A percentile compares a stretch with the other conserved stretches of the same genome.
Evolutionary conservation across 2,329 filamentous ascomycete species (phyloP).

Genomic region (Colletotrichum theobromicola): DNA sequence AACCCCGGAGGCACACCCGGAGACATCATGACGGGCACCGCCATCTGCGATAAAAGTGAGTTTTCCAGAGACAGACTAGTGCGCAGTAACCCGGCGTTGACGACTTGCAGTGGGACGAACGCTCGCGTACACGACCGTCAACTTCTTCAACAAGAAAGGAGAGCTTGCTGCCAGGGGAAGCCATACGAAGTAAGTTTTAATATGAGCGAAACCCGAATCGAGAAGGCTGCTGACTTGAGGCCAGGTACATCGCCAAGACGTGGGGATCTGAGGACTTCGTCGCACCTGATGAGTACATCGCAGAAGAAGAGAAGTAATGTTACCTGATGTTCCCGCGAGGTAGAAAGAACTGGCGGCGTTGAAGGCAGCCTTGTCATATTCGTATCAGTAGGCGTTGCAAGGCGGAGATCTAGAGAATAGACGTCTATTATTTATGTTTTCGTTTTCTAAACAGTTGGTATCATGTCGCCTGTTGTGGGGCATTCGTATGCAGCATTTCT

Average conservation of each 20-base stretch:
- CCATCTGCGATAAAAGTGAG: constrained; percentile 67
- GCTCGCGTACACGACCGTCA: constrained; percentile 64
- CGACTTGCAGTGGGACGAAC: constrained; percentile 63
- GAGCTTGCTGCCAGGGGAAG: constrained; percentile 67
- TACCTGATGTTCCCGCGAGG: no score
- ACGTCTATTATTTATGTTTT: not conserved
- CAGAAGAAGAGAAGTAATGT: constrained; percentile 31
- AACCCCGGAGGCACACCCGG: constrained; percentile 62
- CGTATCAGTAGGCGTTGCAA: not conserved
- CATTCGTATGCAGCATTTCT: not conserved
- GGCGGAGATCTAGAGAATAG: not conserved
- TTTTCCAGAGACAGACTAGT: not conserved
- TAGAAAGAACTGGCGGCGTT: no score
- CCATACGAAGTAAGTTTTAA: constrained; percentile 63
- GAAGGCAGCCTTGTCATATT: not conserved
- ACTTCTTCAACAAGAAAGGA: constrained; percentile 63
- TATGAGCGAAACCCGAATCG: not conserved
- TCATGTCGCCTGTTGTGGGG: not conserved
- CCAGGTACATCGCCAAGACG: constrained; percentile 48
- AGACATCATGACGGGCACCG: constrained; percentile 60
- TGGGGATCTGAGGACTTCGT: constrained; percentile 40
- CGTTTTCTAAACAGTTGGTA: not conserved
- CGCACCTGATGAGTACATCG: constrained; percentile 35
- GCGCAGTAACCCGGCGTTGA: not conserved
- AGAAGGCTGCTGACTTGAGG: not conserved